Conservation (phyloP, 371 early-diverging fungal species). For the Apophysomyces sp. region DNA sequence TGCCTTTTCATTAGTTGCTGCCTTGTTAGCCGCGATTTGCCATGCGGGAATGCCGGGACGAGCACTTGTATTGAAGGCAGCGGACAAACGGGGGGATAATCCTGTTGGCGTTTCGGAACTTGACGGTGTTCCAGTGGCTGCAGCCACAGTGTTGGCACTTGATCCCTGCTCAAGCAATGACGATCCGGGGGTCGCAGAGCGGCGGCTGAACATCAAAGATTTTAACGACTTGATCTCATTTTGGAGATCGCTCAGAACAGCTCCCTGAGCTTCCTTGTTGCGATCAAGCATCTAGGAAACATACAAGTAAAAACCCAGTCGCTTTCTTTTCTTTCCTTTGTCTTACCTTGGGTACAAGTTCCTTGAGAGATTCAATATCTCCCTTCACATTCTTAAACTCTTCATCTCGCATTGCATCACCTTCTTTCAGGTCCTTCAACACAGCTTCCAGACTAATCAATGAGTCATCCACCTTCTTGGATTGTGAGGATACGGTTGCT, state of each 20-base stretch:
- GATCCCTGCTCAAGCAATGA: constrained; percentile 28
- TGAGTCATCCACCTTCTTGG: constrained; percentile 70
- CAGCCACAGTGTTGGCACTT: constrained; percentile 28
- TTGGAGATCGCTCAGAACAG: constrained; percentile 82
- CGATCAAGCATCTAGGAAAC: constrained; percentile 68
- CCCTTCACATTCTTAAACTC: constrained; percentile 71
- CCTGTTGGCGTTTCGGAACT: constrained; percentile 25
- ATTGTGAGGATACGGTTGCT: constrained; percentile 69
- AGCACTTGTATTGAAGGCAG: constrained; percentile 24
- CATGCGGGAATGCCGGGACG: constrained; percentile 70
- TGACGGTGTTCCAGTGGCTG: constrained; percentile 16
- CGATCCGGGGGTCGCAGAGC: constrained; percentile 28
- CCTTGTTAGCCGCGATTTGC: constrained; percentile 65
- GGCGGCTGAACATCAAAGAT: constrained; percentile 80
- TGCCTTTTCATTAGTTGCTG: not conserved
- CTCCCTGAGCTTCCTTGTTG: constrained; percentile 68
- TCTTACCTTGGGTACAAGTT: constrained; percentile 75
- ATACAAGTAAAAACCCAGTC: not conserved
- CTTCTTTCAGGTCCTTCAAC: constrained; percentile 67
- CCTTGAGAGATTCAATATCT: constrained; percentile 78
- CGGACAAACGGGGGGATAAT: constrained; percentile 37
- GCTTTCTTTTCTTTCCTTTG: not conserved
- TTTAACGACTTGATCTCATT: constrained; percentile 91
- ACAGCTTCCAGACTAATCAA: constrained; percentile 65
- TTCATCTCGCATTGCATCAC: constrained; percentile 68